Percentiles rank a stretch among this genome's conserved stretches.
phyloP scores from a whole-genome alignment of 208 protist species.

The Wallacemonas sp. region DNA sequence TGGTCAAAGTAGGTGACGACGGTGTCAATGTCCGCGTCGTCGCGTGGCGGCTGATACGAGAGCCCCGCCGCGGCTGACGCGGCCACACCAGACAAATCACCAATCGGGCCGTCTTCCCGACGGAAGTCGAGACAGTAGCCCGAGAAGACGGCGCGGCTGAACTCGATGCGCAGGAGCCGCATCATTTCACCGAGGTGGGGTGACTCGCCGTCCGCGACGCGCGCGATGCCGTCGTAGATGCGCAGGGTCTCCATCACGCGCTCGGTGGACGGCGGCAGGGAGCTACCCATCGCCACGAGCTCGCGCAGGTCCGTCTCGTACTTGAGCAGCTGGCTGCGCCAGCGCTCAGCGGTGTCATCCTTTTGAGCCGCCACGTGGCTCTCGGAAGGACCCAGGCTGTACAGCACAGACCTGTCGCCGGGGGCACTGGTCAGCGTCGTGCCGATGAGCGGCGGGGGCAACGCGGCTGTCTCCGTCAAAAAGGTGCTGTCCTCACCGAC shows the following conservation, averaged over 20 bases:
- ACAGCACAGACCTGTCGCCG: background rate
- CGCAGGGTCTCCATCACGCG: constrained; percentile 53
- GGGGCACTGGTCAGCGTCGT: too few species aligned
- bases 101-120: constrained; percentile 5
- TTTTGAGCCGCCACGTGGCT: constrained; percentile 38
- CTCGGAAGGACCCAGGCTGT: constrained; percentile 23
- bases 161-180: constrained; percentile 84
- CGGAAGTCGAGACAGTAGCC: constrained; percentile 16
- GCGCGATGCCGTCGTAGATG: constrained; percentile 64
- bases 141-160: constrained; percentile 78
- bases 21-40: constrained; percentile 14
- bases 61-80: constrained; percentile 4
- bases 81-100: background rate
- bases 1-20: constrained; percentile 82
- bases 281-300: constrained; percentile 40
- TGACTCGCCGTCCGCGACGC: constrained; percentile 34
- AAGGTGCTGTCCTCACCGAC: background rate
- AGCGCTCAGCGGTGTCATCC: constrained; percentile 39
- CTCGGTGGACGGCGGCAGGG: constrained; percentile 43
- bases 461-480: background rate
- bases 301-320: constrained; percentile 82
- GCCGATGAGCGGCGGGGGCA: background rate
- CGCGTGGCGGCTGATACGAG: background rate
- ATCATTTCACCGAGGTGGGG: constrained; percentile 64
- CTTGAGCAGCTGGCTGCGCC: constrained; percentile 75